Evolutionary conservation across 805 yeast genomes (phyloP).

Genomic region (Wickerhamiella sergipiensis): DNA sequence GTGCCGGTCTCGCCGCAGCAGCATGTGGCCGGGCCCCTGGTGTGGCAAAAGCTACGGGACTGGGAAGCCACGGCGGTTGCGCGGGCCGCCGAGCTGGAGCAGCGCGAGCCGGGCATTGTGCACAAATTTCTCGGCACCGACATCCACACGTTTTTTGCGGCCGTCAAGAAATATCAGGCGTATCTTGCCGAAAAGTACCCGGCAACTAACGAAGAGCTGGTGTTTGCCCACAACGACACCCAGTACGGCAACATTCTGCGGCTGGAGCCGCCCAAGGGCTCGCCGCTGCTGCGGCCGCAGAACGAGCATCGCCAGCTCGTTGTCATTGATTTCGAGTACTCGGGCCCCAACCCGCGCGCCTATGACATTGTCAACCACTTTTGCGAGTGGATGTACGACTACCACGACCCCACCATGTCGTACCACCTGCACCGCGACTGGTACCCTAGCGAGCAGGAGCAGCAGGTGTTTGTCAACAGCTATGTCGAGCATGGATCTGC

Average conservation of each 20-base stretch:
- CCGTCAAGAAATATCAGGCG: slow-evolving; percentile 39
- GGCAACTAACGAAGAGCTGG: slow-evolving; percentile 36
- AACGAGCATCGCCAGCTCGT: slow-evolving; percentile 60
- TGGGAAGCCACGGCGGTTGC: slow-evolving; percentile 47
- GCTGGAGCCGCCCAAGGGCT: slow-evolving; percentile 33
- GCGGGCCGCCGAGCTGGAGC: slow-evolving; percentile 31
- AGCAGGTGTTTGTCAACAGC: slow-evolving; percentile 57
- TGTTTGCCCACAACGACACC: slow-evolving; percentile 90
- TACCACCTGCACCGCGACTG: slow-evolving; percentile 40
- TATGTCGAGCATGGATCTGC: slow-evolving; percentile 45
- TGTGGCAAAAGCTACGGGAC: slow-evolving; percentile 55
- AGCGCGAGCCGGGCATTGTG: slow-evolving; percentile 22
- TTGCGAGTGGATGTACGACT: slow-evolving; percentile 95
- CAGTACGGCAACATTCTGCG: slow-evolving; percentile 89
- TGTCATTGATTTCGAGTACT: slow-evolving; percentile 92
- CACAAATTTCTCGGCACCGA: slow-evolving; percentile 9
- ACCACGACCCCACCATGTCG: slow-evolving; percentile 46
- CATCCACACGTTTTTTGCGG: slow-evolving; percentile 31
- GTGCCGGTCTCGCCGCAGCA: slow-evolving; percentile 52
- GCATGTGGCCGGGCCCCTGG: slow-evolving; percentile 43
- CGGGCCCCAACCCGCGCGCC: slow-evolving; percentile 82
- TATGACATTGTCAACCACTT: slow-evolving; percentile 88
- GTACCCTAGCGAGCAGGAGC: slow-evolving; percentile 59
- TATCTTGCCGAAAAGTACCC: slow-evolving; percentile 46
- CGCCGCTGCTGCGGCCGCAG: slow-evolving; percentile 35